phyloP scores from a whole-genome alignment of 306 rosid genomes.

The Pyrus bretschneideri region DNA sequence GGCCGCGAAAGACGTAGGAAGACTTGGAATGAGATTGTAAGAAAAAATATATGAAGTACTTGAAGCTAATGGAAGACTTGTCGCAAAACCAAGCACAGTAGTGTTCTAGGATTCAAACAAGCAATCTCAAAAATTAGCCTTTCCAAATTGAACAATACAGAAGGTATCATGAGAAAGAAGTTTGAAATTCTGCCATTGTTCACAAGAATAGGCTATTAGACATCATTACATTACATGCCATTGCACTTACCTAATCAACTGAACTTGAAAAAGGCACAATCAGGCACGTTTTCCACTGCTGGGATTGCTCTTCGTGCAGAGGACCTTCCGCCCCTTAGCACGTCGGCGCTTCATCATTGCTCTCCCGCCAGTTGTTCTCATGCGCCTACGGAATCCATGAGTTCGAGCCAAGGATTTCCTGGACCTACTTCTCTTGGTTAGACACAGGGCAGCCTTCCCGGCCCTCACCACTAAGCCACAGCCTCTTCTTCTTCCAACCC shows the following conservation, averaged over 20 bases:
- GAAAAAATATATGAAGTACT: no score
- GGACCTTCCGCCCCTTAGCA: constrained; percentile 85
- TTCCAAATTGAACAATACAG: constrained; percentile 12
- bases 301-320: constrained; percentile 79
- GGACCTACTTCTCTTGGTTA: constrained; percentile 83
- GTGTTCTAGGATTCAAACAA: background rate
- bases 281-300: constrained; percentile 59
- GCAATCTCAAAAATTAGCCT: background rate
- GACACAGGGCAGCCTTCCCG: constrained; percentile 73
- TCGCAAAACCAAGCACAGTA: background rate
- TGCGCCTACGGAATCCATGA: constrained; percentile 80
- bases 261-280: background rate
- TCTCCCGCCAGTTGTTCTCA: constrained; percentile 85
- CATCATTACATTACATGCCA: constrained; percentile 6
- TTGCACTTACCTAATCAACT: constrained; percentile 12
- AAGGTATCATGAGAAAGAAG: background rate
- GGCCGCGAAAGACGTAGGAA: no score
- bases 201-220: constrained; percentile 1
- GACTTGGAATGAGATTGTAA: no score
- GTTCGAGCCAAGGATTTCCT: constrained; percentile 82
- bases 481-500: constrained; percentile 38
- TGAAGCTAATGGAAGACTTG: no score
- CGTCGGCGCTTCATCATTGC: constrained; percentile 72
- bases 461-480: constrained; percentile 71
- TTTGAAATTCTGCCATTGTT: constrained; percentile 10